Evolutionary conservation across 768 basidiomycete genomes (phyloP), one percentile per base, ranked within the genome.

Genomic region (Nidularia sp.): DNA sequence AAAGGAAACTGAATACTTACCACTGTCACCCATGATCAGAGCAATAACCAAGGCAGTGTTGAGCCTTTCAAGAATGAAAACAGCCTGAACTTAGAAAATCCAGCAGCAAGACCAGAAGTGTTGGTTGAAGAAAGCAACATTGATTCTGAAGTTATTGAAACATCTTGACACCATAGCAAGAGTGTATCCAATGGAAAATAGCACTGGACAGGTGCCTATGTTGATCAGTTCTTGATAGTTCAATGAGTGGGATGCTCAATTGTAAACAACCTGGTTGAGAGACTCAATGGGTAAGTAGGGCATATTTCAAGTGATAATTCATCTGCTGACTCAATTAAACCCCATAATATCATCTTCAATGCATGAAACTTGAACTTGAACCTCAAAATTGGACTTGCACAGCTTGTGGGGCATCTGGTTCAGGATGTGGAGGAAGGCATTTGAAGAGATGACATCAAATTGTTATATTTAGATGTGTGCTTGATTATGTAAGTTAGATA

Each of bases 191-290:
- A 29, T 3, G 25, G 2, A 29, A 29, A 29, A 1, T 29, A 29
- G 25, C 2, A 29, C 1, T 29, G 25, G 25, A 29, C 2, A 29
- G 25, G 25, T 29, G 3, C 1, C 4, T 29, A 29, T 53, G 55
- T 45, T 52, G 52, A 13, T 8, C 5, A 3, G 29, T 45, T 1
- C 3, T 50, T 4, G 22, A 53, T 9, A n/a, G 12, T 29, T 32
- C 48, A 25, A n/a, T 6, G 2, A 36, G 34, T 6, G 41, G 15
- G 8, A 47, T 25, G 9, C 9, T 56, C 1, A 12, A n/a, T 39
- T 56, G 55, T 35, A 50, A 56, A 8, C 43, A 53, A 12, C 10
- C 22, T n/a, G 52, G 48, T 7, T 56, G 52, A 41, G 47, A 53
- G 32, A 53, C 52, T 25, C 41, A 53, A 50, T 53, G 47, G 52